Conservation (phyloP, 2,329 filamentous ascomycete species). For the Xylariaceae sp. region DNA sequence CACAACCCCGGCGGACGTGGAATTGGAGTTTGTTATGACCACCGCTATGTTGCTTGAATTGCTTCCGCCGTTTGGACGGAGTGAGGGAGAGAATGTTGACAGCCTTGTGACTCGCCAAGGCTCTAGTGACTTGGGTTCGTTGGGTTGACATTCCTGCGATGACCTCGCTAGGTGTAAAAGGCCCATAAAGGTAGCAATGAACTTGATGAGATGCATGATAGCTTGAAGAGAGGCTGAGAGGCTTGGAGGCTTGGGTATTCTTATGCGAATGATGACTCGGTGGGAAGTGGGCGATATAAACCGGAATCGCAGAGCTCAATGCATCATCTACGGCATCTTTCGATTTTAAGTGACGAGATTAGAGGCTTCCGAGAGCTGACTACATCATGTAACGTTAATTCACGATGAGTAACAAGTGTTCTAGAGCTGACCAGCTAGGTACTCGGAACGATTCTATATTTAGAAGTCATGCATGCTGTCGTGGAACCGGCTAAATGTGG, state of each 20-base stretch:
- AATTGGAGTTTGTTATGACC: slow-evolving; percentile 34
- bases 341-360: not conserved
- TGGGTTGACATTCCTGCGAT: not conserved
- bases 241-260: not conserved
- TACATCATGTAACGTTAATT: slow-evolving; percentile 17
- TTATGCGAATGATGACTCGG: not conserved
- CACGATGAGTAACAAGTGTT: slow-evolving; percentile 9
- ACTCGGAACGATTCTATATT: not conserved
- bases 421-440: slow-evolving; percentile 7
- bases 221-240: not conserved
- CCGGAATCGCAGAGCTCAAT: not conserved
- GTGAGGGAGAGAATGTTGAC: slow-evolving; percentile 30
- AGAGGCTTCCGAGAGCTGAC: not conserved
- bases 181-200: slow-evolving; percentile 9
- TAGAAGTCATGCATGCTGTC: not conserved
- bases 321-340: not conserved
- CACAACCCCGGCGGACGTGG: slow-evolving; percentile 21
- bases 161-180: slow-evolving; percentile 2
- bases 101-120: slow-evolving; percentile 34
- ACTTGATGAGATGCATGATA: slow-evolving; percentile 9
- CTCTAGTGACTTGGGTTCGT: slow-evolving; percentile 1
- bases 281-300: not conserved
- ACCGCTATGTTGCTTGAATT: slow-evolving; percentile 24
- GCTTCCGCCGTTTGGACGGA: slow-evolving; percentile 25
- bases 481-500: slow-evolving; percentile 17